Evolutionary conservation across 331 rosid genomes (phyloP).

Genomic region (Quercus phellos): DNA sequence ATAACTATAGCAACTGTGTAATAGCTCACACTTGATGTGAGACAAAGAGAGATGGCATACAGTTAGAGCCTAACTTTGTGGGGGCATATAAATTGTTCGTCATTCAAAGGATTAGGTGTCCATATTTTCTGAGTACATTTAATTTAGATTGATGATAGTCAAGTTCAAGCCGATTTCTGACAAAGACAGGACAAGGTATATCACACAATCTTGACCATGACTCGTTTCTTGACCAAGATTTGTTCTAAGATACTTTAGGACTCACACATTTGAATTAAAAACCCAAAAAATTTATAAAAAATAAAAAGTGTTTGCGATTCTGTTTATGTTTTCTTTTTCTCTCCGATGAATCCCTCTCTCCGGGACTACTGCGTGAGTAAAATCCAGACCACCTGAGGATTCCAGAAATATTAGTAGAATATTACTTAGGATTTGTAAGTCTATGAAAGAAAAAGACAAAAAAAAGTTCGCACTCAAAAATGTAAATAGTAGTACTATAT

Average conservation of each 20-base stretch:
- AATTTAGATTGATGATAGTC: constrained; percentile 25
- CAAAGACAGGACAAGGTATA: constrained; percentile 13
- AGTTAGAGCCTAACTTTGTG: background rate
- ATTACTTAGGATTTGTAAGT: background rate
- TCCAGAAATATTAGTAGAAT: background rate
- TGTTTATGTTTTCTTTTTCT: background rate
- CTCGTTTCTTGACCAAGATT: constrained; percentile 9
- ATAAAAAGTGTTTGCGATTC: background rate
- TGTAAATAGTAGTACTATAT: background rate
- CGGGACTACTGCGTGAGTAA: background rate
- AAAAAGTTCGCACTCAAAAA: background rate
- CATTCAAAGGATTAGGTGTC: constrained; percentile 17
- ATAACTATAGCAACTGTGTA: background rate
- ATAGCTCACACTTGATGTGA: background rate
- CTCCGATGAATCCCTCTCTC: background rate
- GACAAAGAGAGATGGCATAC: background rate
- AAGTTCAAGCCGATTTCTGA: constrained; percentile 16
- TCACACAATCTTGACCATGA: constrained; percentile 24
- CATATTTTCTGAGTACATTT: constrained; percentile 17
- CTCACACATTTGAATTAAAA: background rate
- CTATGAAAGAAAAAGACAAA: background rate
- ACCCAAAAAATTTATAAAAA: background rate
- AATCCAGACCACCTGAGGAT: background rate
- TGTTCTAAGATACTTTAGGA: background rate
- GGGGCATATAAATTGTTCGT: background rate